Percentiles rank a stretch among this genome's conserved stretches.
Conservation (phyloP, 257 asterid species). For the Leonotis leonurus region DNA sequence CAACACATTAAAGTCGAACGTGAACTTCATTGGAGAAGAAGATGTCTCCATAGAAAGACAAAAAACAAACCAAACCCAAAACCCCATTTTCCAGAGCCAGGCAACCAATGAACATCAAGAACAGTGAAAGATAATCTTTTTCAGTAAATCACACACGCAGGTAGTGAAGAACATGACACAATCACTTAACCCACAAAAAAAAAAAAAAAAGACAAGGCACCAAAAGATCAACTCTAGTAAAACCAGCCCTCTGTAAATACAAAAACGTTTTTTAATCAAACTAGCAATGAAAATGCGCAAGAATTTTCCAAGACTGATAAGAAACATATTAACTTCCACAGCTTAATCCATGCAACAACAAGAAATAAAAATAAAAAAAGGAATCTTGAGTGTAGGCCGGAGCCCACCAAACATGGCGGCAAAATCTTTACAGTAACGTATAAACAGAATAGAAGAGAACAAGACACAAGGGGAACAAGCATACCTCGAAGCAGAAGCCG, state of each 20-base stretch:
- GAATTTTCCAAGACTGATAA: background rate
- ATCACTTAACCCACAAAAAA: background rate
- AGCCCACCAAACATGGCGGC: conserved; percentile 9
- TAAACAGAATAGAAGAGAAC: conserved; percentile 4
- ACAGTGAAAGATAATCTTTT: background rate
- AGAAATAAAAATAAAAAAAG: background rate
- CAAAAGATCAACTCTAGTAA: background rate
- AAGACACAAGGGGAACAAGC: conserved; percentile 8
- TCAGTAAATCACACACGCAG: conserved; percentile 3
- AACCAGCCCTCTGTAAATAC: background rate
- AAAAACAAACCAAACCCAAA: background rate
- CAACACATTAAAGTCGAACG: conserved; percentile 17
- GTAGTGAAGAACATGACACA: background rate
- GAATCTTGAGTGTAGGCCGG: background rate
- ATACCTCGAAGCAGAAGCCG: conserved; percentile 39
- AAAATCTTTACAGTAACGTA: background rate
- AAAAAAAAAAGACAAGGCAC: background rate
- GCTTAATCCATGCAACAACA: conserved; percentile 6
- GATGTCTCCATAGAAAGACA: background rate
- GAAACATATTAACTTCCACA: conserved; percentile 8
- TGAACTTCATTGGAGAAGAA: conserved; percentile 17
- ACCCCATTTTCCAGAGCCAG: background rate
- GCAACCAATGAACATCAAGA: background rate
- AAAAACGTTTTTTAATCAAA: background rate
- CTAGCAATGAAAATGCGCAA: conserved; percentile 8